Conservation (phyloP, 208 protist species). For the Leishmania tropica region DNA sequence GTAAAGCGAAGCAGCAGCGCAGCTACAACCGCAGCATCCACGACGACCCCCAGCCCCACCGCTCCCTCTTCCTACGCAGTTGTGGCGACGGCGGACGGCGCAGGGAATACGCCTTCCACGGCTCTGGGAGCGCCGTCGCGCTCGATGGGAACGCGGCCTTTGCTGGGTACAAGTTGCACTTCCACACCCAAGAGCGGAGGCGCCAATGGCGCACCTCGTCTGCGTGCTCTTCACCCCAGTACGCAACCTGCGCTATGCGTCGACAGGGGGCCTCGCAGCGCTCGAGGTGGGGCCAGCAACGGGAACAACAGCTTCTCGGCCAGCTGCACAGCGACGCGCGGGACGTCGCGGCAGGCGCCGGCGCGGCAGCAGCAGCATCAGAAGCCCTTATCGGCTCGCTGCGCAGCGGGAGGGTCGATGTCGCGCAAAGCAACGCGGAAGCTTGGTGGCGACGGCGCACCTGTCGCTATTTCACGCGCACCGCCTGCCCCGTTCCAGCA, state of each 20-base stretch:
- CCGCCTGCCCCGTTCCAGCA: constrained; percentile 24
- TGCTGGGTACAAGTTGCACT: constrained; percentile 7
- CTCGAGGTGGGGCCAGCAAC: constrained; percentile 3
- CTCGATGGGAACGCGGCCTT: constrained; percentile 12
- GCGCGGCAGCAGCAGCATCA: not conserved
- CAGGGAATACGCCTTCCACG: not conserved
- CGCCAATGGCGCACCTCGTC: not conserved
- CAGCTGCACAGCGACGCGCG: not conserved
- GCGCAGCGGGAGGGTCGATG: not conserved
- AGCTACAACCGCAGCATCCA: not conserved
- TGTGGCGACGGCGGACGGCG: not conserved
- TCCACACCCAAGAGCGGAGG: not conserved
- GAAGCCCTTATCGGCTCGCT: constrained; percentile 5
- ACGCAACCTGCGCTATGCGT: not conserved
- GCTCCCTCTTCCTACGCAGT: not conserved
- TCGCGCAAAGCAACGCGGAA: constrained; percentile 13
- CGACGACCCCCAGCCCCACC: not conserved
- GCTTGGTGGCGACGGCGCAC: not conserved
- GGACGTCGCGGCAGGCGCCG: not conserved
- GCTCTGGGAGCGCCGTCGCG: constrained; percentile 7
- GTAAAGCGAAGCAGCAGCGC: constrained; percentile 1
- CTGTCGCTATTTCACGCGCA: not conserved
- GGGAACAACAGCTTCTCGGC: not conserved
- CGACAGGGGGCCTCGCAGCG: constrained; percentile 1
- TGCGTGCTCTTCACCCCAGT: constrained; percentile 12